Percentiles rank a stretch among this genome's conserved stretches.
phyloP scores from a whole-genome alignment of 352 stramenopile species.

The Phytophthora aleatoria region DNA sequence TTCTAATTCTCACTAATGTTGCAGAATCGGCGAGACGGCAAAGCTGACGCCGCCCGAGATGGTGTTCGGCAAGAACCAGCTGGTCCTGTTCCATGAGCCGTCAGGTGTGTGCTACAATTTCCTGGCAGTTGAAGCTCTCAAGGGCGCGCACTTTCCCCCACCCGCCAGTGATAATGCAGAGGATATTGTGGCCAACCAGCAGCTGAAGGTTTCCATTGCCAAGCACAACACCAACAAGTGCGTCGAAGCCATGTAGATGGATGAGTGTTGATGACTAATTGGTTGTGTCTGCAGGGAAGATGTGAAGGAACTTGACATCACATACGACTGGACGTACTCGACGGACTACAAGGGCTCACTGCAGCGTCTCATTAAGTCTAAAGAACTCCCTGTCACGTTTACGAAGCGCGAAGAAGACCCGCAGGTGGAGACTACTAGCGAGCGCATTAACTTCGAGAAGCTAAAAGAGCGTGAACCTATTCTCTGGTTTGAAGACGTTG shows the following conservation, averaged over 20 bases:
- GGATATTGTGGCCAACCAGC: slow-evolving; percentile 68
- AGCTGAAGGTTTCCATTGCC: slow-evolving; percentile 81
- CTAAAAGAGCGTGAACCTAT: slow-evolving; percentile 84
- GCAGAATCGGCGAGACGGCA: slow-evolving; percentile 58
- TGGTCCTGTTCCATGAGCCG: slow-evolving; percentile 74
- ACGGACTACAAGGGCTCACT: slow-evolving; percentile 85
- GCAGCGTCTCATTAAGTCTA: slow-evolving; percentile 43
- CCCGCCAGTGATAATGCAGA: slow-evolving; percentile 40
- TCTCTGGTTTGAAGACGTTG: slow-evolving; percentile 84
- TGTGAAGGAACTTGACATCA: slow-evolving; percentile 84
- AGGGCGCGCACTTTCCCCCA: slow-evolving; percentile 72
- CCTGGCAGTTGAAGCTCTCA: slow-evolving; percentile 73
- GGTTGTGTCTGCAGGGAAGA: slow-evolving; percentile 47
- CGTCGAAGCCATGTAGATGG: slow-evolving; percentile 1
- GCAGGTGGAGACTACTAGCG: slow-evolving; percentile 44
- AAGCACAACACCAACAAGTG: slow-evolving; percentile 84
- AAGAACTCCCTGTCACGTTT: slow-evolving; percentile 18
- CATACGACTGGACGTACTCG: slow-evolving; percentile 87
- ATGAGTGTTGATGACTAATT: neutral
- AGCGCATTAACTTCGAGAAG: slow-evolving; percentile 80
- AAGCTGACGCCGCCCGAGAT: slow-evolving; percentile 86
- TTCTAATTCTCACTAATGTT: slow-evolving; percentile 14
- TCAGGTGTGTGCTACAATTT: slow-evolving; percentile 81
- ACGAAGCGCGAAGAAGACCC: slow-evolving; percentile 39
- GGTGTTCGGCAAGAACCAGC: slow-evolving; percentile 86